These are phyloP conservation scores for Pholiota molesta DNA, from an alignment of 768 basidiomycete genomes.

Conservation along the genomic window DNA sequence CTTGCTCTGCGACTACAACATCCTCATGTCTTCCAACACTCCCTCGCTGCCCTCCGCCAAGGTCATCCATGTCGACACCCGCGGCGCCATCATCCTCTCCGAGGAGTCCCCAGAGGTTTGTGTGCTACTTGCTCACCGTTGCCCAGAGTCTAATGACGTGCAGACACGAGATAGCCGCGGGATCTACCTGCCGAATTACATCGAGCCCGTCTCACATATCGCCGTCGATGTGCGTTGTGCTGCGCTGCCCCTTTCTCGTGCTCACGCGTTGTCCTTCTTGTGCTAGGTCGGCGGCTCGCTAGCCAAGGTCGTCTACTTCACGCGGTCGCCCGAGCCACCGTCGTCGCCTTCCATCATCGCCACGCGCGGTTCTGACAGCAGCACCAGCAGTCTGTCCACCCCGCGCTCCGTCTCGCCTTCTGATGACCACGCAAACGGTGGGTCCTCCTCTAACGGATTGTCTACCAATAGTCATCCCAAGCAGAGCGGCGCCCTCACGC, in stretches of 20 bases:
- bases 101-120: constrained; percentile 94
- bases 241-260: constrained; percentile 9
- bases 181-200: constrained; percentile 97
- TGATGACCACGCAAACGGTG: constrained; percentile 30
- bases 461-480: constrained; percentile 32
- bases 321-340: constrained; percentile 87
- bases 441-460: constrained; percentile 30
- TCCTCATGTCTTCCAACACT: constrained; percentile 37
- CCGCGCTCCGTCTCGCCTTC: constrained; percentile 48
- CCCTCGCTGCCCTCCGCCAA: constrained; percentile 79
- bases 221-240: constrained; percentile 85
- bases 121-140: constrained; percentile 26
- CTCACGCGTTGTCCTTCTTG: constrained; percentile 17
- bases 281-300: constrained; percentile 92
- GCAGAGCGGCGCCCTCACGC: constrained; percentile 79
- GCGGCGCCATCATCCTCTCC: constrained; percentile 89
- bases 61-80: constrained; percentile 93
- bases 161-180: constrained; percentile 93
- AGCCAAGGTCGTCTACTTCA: constrained; percentile 98
- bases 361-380: constrained; percentile 54
- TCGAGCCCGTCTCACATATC: constrained; percentile 96
- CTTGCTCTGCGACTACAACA: constrained; percentile 6
- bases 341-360: constrained; percentile 72
- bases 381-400: constrained; percentile 47
- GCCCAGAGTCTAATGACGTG: constrained; percentile 13